Evolutionary conservation across 768 basidiomycete species (phyloP), one percentile per base, ranked within the genome.

Genomic region (Mycena alexandri): DNA sequence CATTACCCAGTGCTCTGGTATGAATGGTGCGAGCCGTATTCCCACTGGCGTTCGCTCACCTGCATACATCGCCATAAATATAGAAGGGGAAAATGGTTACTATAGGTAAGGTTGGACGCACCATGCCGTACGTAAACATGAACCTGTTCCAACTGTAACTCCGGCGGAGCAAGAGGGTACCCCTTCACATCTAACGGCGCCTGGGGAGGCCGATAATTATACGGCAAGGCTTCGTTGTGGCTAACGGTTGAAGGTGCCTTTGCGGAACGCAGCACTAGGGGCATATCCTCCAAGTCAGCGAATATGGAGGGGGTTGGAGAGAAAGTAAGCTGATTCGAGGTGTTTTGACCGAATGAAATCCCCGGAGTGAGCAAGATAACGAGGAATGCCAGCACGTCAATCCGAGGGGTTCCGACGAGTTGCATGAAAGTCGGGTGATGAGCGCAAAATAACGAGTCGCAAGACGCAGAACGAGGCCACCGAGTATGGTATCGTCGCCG

Each of bases 1-100:
- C 83, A 92, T 83, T 62, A 82, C 77, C 91, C 93, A 93, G 68
- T 90, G 81, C 70, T 86, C 84, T 1, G 91, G 89, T 60, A 93
- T 87, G 34, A 83, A 87, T 13, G 88, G 88, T 0, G 84, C 77
- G 77, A 93, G 84, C 3, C 92, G 86, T 13, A 88, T 80, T 11
- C 86, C 87, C n/a, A 93, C 92, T 0, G 93, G 93, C 0, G 92
- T 87, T 41, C 93, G 86, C 78, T 93, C 93, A 34, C 92, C 92
- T 93, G 65, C 53, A 14, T 38, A 14, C n/a, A 41, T 48, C 24
- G 11, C 33, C 42, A 46, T 52, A 21, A 50, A 43, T 19, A 44
- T 29, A n/a, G 19, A 33, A 1, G 24, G 21, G 51, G 9, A 41
- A 19, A 33, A 38, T 50, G 43, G 12, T n/a, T 19, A 61, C n/a